Conservation (phyloP, 257 asterid species). For the Verbena officinalis region DNA sequence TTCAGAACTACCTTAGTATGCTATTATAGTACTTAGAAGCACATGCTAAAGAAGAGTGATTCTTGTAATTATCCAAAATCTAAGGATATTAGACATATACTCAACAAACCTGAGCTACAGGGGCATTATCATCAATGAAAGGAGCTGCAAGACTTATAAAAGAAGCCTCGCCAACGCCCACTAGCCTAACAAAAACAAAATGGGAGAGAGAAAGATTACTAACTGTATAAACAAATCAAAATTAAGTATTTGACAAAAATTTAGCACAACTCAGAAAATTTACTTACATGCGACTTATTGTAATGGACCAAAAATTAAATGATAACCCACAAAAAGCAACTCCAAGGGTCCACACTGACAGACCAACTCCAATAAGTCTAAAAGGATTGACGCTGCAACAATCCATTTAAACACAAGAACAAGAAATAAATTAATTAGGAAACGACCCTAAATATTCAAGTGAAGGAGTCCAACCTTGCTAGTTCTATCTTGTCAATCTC, state of each 20-base stretch:
- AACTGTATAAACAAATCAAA: not conserved
- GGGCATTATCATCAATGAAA: constrained; percentile 97
- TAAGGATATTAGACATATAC: constrained; percentile 5
- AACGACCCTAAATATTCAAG: constrained; percentile 12
- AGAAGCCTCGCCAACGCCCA: constrained; percentile 99
- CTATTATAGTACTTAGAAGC: not conserved
- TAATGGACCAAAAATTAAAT: constrained; percentile 77
- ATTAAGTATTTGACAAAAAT: constrained; percentile 16
- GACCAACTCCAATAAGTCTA: constrained; percentile 95
- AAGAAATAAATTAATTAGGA: constrained; percentile 14
- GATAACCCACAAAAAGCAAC: constrained; percentile 88
- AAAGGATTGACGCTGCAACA: constrained; percentile 87
- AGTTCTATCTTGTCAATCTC: not conserved
- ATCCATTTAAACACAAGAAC: constrained; percentile 31
- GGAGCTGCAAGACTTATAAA: constrained; percentile 98
- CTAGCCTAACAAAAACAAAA: constrained; percentile 63
- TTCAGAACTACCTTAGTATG: not conserved
- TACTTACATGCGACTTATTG: constrained; percentile 86
- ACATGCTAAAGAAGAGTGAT: constrained; percentile 16
- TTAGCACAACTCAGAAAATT: not conserved
- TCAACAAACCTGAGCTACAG: constrained; percentile 67
- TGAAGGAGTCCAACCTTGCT: constrained; percentile 5
- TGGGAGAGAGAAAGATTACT: constrained; percentile 6
- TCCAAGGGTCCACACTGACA: constrained; percentile 89
- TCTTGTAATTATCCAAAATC: constrained; percentile 11